Evolutionary conservation across 2,329 filamentous ascomycete species (phyloP), one percentile per base, ranked within the genome.

Genomic region (Alternaria sp.): DNA sequence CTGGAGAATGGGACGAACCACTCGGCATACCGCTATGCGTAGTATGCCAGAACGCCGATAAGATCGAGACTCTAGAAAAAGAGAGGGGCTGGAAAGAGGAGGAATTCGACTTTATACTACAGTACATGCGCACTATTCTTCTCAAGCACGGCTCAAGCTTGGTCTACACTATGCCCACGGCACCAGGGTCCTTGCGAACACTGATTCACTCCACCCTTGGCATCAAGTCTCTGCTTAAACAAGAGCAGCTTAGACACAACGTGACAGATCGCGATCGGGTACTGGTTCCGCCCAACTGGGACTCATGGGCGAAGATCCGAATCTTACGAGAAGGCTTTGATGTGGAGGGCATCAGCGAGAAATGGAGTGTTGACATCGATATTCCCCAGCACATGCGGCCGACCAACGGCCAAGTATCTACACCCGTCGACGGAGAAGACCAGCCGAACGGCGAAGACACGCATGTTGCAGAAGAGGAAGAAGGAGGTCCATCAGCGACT

Each of bases 221-320:
- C 53, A 93, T 96, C 75, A 92, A 91, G 60, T 96, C 91, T 23
- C 84, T 95, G 21, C 81, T 96, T 17, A 86, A 77, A 60, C 76
- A 78, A 57, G 73, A 77, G 51, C 68, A 75, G 41, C 66, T 80
- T 10, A 72, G 77, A 51, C 74, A 93, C 75, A 96, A 97, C 70
- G 91, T 96, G 60, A 95, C 96, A 66, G 95, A 95, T 79, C 86
- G 94, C 59, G 93, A 97, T 77, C 96, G 96, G 82, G 93, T 99
- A 54, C 84, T 97, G 5, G 91, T 99, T 0, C 94, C 94, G 2
- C 90, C 93, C 14, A 97, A 97, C 76, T 99, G 95, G 95, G 95
- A 99, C 78, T 97, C 93, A 0, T 97, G 93, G 91, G 93, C 93
- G 59, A 99, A 98, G 79, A 97, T 99, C 60, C 86, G 94, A 40